Evolutionary conservation across 1,284 basidiomycete genomes (phyloP), one percentile per base, ranked within the genome.

Genomic region (Crepidotus sp.): DNA sequence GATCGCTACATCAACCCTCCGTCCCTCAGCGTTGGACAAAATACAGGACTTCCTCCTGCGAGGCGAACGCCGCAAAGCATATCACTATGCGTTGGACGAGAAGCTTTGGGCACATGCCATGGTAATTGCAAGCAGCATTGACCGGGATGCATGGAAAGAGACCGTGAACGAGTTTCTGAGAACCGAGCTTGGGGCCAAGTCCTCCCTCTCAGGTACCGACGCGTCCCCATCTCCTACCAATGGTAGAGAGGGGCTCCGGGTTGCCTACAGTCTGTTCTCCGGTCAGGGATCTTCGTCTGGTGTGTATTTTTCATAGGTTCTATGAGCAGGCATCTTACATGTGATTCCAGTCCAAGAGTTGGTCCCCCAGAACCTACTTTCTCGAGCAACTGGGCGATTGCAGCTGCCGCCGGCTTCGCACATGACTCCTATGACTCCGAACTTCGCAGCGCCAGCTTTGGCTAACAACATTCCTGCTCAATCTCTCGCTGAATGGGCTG

Each of bases 91-190:
- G 3, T 71, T 92, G 21, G 82, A 92, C 48, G 77, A 93, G 59
- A 83, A 78, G 55, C 66, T 98, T 22, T 99, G 94, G 93, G 82
- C 91, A 1, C 96, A 99, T 62, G 96, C 96, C 0, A 80, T 98
- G 75, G 69, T 98, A 36, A 94, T 98, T 50, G 83, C 96, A 6
- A 94, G 89, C 58, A 86, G 88, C 44, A 76, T 98, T 40, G 95
- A 95, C 61, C 89, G 88, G 55, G 91, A 95, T 25, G 76, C 89
- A 4, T 98, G 93, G 91, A 87, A 86, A 59, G 88, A 93, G 50
- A 85, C 84, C 4, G 90, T 95, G 0, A 77, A 74, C 29, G 86
- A 93, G 50, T 98, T 98, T 58, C 66, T 95, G 29, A 75, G 77
- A 30, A 73, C 77, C 17, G 96, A 98, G 59, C 68, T 98, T 6